Conservation (phyloP, 2,329 filamentous ascomycete genomes). For the Penicillium olsonii region DNA sequence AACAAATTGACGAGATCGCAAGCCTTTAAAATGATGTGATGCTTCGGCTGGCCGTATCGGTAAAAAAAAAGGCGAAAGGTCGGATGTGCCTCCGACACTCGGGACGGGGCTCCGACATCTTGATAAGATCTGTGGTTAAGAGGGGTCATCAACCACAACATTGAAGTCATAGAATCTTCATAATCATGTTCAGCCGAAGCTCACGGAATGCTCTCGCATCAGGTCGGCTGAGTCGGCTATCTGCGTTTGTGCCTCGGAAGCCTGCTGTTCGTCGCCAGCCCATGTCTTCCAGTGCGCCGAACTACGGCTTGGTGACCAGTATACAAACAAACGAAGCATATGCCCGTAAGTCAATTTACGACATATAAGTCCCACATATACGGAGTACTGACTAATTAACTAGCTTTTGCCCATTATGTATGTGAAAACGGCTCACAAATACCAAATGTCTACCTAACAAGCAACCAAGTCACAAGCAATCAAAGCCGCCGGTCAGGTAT, state of each 20-base stretch:
- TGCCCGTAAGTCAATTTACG: background rate
- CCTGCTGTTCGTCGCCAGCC: background rate
- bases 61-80: background rate
- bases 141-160: background rate
- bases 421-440: background rate
- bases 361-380: background rate
- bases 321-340: slow-evolving; percentile 4
- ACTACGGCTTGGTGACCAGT: background rate
- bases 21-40: background rate
- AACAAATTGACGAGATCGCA: background rate
- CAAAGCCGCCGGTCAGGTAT: slow-evolving; percentile 61
- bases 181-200: background rate
- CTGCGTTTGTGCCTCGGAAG: background rate
- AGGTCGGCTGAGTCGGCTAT: background rate
- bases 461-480: slow-evolving; percentile 44
- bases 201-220: background rate
- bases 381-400: background rate
- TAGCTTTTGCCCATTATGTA: slow-evolving; percentile 6
- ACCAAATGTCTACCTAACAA: background rate
- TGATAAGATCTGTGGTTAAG: background rate
- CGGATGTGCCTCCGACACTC: background rate
- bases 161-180: background rate
- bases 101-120: background rate
- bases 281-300: background rate
- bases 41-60: background rate